A percentile compares a stretch with the other conserved stretches of the same genome.
Evolutionary conservation across 2,329 filamentous ascomycete species (phyloP).

Genomic region (Ophiostoma tasmaniense): DNA sequence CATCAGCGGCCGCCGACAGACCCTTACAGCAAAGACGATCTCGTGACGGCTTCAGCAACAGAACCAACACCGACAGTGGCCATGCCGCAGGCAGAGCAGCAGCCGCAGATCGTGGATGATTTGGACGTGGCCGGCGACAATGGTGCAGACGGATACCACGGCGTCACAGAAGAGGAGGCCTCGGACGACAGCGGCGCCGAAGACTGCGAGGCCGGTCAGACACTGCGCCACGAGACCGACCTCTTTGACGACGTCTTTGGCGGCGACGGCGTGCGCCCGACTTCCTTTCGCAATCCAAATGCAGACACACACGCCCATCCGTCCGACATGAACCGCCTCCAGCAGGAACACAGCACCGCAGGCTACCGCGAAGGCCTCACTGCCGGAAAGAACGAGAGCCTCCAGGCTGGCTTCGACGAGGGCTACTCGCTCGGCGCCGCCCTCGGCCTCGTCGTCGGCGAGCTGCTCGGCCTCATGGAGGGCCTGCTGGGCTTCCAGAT

Average conservation of each 20-base stretch:
- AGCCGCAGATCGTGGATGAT: background rate
- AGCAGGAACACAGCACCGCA: constrained; percentile 68
- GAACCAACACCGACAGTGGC: background rate
- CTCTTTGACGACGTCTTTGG: constrained; percentile 23
- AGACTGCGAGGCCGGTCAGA: background rate
- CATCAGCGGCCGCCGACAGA: constrained; percentile 20
- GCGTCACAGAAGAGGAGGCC: background rate
- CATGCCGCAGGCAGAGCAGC: background rate
- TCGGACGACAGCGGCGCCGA: background rate
- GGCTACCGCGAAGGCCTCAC: constrained; percentile 87
- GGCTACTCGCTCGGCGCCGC: constrained; percentile 79
- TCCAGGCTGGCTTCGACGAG: constrained; percentile 87
- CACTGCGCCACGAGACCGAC: constrained; percentile 5
- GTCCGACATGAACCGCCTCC: constrained; percentile 64
- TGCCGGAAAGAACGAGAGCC: constrained; percentile 61
- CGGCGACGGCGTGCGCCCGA: background rate
- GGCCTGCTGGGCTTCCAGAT: constrained; percentile 43
- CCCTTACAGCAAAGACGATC: constrained; percentile 16
- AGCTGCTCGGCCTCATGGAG: constrained; percentile 68
- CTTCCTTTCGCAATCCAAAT: background rate
- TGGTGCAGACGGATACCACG: constrained; percentile 1
- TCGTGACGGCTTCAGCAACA: constrained; percentile 3
- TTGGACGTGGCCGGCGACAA: background rate
- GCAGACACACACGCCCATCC: constrained; percentile 29
- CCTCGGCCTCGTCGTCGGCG: constrained; percentile 65